Evolutionary conservation across 2,329 filamentous ascomycete genomes (phyloP), one percentile per base, ranked within the genome.

Genomic region (Leptographium galeiforme): DNA sequence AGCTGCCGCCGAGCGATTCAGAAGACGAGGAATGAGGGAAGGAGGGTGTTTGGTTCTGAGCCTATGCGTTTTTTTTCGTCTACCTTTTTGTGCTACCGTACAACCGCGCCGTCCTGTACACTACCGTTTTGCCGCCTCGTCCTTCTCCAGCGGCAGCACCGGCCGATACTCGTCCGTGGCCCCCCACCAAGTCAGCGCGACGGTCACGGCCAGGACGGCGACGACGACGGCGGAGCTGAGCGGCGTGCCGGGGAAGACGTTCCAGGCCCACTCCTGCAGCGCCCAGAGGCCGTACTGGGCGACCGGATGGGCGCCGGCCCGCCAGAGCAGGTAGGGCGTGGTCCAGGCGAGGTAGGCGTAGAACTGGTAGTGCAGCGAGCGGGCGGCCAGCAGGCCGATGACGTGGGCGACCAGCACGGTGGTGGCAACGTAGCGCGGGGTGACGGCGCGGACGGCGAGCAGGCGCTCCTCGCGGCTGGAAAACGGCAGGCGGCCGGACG

Each of bases 291-390:
- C 70, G 62, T 84, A 84, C 60, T 89, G 78, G 36, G 85, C 62
- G 12, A 84, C 63, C 0, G 85, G 84, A 61, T 85, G 82, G 56
- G 82, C 71, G 1, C 84, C 82, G 53, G 83, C 80, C 62, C 81
- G 80, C 89, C 89, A 96, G 51, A 95, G 77, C 57, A 96, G 73
- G 66, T 87, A 94, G 0, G 90, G 90, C 8, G 87, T 88, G 14
- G 85, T 79, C 90, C 90, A 96, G 33, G 86, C 87, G 56, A 95
- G 78, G 73, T 94, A 95, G 47, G 87, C 82, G 68, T 89, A 96
- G 73, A 96, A 96, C 64, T 96, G 90, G 73, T 95, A 96, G 71
- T 96, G 90, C 61, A 96, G 76, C 53, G 85, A 91, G 55, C 90
- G 77, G 32, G 90, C 90, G 64, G 89, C 95, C 48, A 95, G 75